These are phyloP conservation scores for Euclidium syriacum DNA, from an alignment of 345 rosid genomes.

Conservation along the genomic window DNA sequence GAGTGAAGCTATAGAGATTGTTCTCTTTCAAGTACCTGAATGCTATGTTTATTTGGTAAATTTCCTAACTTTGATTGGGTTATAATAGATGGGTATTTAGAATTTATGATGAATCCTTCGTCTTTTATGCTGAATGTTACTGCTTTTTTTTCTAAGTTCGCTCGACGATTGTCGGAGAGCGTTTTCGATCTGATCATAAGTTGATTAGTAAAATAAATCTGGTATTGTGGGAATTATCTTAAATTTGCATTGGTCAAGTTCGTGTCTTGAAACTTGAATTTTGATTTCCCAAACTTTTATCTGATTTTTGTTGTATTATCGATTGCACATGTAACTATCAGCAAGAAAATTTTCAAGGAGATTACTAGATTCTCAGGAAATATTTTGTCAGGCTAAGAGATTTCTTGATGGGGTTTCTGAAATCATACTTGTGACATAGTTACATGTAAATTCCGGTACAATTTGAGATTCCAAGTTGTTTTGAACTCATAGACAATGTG, in stretches of 20 bases:
- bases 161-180: neutral
- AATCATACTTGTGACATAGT: neutral
- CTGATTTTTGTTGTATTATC: neutral
- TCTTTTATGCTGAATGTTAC: neutral
- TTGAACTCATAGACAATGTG: neutral
- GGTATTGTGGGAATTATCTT: neutral
- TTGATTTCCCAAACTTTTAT: neutral
- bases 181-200: slow-evolving; percentile 19
- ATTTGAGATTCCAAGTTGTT: neutral
- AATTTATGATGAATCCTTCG: neutral
- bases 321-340: neutral
- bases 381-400: neutral
- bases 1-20: slow-evolving; percentile 58
- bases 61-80: neutral
- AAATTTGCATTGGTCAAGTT: neutral
- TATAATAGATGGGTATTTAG: slow-evolving; percentile 3
- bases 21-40: slow-evolving; percentile 84
- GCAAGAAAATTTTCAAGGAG: neutral
- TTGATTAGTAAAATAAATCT: neutral
- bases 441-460: neutral
- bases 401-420: slow-evolving; percentile 1
- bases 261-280: no score
- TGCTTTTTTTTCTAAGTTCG: neutral
- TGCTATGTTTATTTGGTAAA: slow-evolving; percentile 87
- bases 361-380: neutral